Evolutionary conservation across 2,329 filamentous ascomycete genomes (phyloP), one percentile per base, ranked within the genome.

Genomic region (Emmonsiellopsis sp.): DNA sequence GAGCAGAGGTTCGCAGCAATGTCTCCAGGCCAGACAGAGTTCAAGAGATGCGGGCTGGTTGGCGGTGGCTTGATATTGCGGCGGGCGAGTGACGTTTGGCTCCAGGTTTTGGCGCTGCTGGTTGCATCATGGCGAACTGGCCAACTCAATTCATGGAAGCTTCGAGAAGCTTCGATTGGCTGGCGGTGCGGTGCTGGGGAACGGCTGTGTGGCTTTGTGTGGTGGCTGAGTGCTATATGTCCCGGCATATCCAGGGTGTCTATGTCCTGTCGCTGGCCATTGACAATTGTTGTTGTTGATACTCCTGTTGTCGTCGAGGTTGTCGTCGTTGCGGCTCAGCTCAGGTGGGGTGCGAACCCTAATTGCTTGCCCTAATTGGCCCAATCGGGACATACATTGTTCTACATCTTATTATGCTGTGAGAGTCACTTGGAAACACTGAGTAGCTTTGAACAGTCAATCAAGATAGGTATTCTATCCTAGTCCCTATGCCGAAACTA

Each of bases 401-500:
- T 10, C 7, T n/a, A 38, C 13, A 38, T 38, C 35, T 38, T 15
- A 30, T 16, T 35, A 3, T 15, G 20, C 20, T 3, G 20, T 4
- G 20, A 26, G 20, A 26, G 20, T 4, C 3, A 26, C 20, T 26
- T 26, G 20, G 20, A 26, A 26, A 1, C 20, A 26, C 20, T 26
- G 20, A 1, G 20, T 5, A 26, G 20, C 20, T 26, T 26, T 26
- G 20, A 26, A 3, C 20, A 26, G 20, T 26, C 20, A 26, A 26
- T 26, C 20, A 5, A 26, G 20, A 26, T 26, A 26, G 20, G 5
- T 5, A 26, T 26, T 26, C 20, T 26, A 26, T 26, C 20, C 20
- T 26, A 26, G 20, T 30, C 26, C 38, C 53, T 64, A 76, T 61
- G 75, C 77, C 1, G 75, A 70, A 54, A 85, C 79, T 64, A 86